These are phyloP conservation scores for Calonectria pauciramosa DNA, from an alignment of 2,329 filamentous ascomycete species.

Conservation along the genomic window DNA sequence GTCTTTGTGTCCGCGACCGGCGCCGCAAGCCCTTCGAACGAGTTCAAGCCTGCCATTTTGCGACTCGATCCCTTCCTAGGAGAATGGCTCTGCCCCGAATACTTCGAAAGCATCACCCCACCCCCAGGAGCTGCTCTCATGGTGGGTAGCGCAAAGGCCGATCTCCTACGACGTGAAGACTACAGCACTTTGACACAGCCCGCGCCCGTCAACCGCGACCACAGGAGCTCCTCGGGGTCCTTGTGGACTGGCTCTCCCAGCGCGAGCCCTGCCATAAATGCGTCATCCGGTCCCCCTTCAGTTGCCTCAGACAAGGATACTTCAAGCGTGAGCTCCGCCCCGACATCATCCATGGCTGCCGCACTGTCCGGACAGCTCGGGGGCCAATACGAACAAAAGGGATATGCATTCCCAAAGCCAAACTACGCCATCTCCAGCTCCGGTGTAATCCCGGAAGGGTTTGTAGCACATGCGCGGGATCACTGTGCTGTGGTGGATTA, in stretches of 20 bases:
- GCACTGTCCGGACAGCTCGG: constrained; percentile 51
- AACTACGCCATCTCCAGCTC: constrained; percentile 86
- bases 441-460: constrained; percentile 87
- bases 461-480: constrained; percentile 91
- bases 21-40: constrained; percentile 42
- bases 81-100: constrained; percentile 94
- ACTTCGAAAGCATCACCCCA: constrained; percentile 92
- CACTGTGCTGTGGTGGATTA: constrained; percentile 90
- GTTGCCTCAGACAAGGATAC: constrained; percentile 44
- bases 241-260: constrained; percentile 52
- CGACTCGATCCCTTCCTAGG: constrained; percentile 93
- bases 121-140: constrained; percentile 90
- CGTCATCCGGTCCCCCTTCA: constrained; percentile 32
- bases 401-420: constrained; percentile 83
- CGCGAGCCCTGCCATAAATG: constrained; percentile 41
- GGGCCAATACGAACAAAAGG: constrained; percentile 47
- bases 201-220: constrained; percentile 35
- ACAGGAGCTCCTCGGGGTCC: constrained; percentile 43
- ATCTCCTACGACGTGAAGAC: constrained; percentile 83
- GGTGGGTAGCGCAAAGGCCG: constrained; percentile 89
- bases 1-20: constrained; percentile 51
- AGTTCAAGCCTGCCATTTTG: constrained; percentile 72
- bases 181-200: constrained; percentile 62
- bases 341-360: constrained; percentile 49
- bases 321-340: constrained; percentile 33